A percentile compares a stretch with the other conserved stretches of the same genome.
Evolutionary conservation across 169 alveolate genomes (phyloP).

Genomic region (Eimeria necatrix): DNA sequence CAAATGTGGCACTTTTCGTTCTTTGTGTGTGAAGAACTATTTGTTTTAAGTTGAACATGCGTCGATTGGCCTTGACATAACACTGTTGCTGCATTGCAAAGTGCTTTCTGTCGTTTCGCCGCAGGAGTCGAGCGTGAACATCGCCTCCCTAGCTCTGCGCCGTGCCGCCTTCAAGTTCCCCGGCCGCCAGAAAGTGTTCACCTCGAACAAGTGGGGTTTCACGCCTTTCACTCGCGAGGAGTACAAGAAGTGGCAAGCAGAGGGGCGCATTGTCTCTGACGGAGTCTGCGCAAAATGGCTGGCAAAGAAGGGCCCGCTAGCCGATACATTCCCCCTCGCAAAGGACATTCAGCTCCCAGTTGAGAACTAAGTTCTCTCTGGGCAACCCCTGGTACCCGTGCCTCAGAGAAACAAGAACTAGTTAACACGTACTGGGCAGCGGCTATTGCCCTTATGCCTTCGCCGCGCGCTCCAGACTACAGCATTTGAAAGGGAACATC

Average conservation of each 20-base stretch:
- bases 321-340: slow-evolving; percentile 80
- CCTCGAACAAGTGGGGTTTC: slow-evolving; percentile 99
- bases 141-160: slow-evolving; percentile 97
- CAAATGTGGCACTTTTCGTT: too few relatives aligned
- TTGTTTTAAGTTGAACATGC: background rate
- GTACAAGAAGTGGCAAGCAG: slow-evolving; percentile 95
- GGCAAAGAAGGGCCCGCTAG: slow-evolving; percentile 81
- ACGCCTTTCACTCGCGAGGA: slow-evolving; percentile 97
- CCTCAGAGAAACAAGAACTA: too few relatives aligned
- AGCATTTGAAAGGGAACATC: too few relatives aligned
- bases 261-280: slow-evolving; percentile 94
- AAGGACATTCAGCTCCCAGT: slow-evolving; percentile 78
- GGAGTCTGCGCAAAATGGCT: slow-evolving; percentile 87
- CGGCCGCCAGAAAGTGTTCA: slow-evolving; percentile 99
- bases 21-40: background rate
- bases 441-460: too few relatives aligned
- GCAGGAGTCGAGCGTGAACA: slow-evolving; percentile 90
- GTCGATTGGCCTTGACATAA: background rate
- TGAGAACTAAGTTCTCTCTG: background rate
- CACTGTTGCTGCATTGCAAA: background rate
- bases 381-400: too few relatives aligned
- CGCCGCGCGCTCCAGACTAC: too few relatives aligned
- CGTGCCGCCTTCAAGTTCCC: slow-evolving; percentile 99
- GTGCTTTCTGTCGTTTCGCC: slow-evolving; percentile 2
- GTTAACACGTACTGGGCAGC: too few relatives aligned